Percentiles rank a stretch among this genome's conserved stretches.
Evolutionary conservation across 2,329 filamentous ascomycete species (phyloP).

Genomic region (Cryphonectria carpinicola): DNA sequence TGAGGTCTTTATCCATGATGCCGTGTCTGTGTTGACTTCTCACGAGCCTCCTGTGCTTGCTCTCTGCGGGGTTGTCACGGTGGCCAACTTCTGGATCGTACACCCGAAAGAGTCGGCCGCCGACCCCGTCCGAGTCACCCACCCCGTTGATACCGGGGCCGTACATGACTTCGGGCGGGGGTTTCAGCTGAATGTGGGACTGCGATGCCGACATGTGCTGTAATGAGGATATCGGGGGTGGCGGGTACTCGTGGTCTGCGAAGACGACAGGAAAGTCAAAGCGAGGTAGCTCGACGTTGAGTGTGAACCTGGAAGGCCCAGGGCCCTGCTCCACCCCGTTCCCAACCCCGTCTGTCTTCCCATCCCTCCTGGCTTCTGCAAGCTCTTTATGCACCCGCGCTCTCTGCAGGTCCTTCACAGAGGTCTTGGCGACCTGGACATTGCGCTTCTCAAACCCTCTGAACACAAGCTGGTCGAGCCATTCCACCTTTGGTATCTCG

Average conservation of each 20-base stretch:
- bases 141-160: constrained; percentile 85
- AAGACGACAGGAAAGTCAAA: constrained; percentile 97
- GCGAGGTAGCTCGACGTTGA: constrained; percentile 89
- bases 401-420: constrained; percentile 61
- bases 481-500: constrained; percentile 89
- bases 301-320: constrained; percentile 67
- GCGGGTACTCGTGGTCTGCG: constrained; percentile 88
- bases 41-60: constrained; percentile 89
- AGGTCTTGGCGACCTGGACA: constrained; percentile 65
- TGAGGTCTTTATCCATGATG: constrained; percentile 92
- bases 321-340: constrained; percentile 51
- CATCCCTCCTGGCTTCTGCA: constrained; percentile 34
- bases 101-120: constrained; percentile 74
- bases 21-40: constrained; percentile 88
- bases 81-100: constrained; percentile 94
- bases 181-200: constrained; percentile 73
- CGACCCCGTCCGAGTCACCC: constrained; percentile 53
- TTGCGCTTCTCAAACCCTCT: constrained; percentile 82
- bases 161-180: constrained; percentile 84
- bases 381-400: constrained; percentile 45
- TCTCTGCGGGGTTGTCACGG: constrained; percentile 90
- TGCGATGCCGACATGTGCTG: constrained; percentile 66
- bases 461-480: constrained; percentile 95
- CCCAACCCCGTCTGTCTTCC: constrained; percentile 40
- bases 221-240: constrained; percentile 79